These are phyloP conservation scores for Brassica nigra DNA, from an alignment of 345 rosid species.

Conservation along the genomic window DNA sequence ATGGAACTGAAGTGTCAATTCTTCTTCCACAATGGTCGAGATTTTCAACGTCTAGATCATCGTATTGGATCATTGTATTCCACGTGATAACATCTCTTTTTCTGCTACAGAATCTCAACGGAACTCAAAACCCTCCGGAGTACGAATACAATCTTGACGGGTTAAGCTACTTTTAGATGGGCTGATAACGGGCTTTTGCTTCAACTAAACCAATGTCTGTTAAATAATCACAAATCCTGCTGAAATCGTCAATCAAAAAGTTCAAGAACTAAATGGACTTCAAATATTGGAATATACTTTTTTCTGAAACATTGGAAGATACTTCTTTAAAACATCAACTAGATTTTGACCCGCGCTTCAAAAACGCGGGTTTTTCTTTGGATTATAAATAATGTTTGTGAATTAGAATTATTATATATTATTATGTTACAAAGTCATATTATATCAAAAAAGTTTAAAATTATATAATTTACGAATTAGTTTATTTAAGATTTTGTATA, in stretches of 20 bases:
- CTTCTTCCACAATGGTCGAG: background rate
- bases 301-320: background rate
- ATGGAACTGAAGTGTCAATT: background rate
- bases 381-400: too few species aligned
- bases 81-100: background rate
- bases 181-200: constrained; percentile 47
- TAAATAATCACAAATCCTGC: background rate
- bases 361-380: too few species aligned
- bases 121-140: background rate
- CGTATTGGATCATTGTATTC: background rate
- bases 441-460: too few species aligned
- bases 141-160: background rate
- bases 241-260: background rate
- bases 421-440: too few species aligned
- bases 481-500: too few species aligned
- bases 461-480: too few species aligned
- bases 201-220: background rate
- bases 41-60: background rate
- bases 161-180: constrained; percentile 19
- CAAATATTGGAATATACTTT: background rate
- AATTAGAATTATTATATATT: too few species aligned
- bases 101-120: constrained; percentile 31
- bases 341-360: too few species aligned
- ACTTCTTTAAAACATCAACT: background rate
- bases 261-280: background rate